These are phyloP conservation scores for Fomes fomentarius DNA, from an alignment of 1,284 basidiomycete genomes.

Conservation along the genomic window DNA sequence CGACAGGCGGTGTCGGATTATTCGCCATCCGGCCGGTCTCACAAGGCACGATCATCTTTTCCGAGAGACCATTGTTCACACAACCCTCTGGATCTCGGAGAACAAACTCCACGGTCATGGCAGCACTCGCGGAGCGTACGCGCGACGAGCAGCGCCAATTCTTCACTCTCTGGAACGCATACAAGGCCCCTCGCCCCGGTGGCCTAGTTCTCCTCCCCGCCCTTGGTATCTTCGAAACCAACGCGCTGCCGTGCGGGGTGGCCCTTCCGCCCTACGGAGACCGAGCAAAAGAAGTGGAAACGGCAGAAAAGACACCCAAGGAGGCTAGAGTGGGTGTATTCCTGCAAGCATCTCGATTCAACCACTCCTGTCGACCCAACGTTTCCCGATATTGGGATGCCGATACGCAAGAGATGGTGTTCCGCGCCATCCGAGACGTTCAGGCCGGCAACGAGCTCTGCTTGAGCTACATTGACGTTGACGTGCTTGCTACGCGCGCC, in stretches of 20 bases:
- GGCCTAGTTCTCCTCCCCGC: constrained; percentile 21
- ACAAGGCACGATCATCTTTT: constrained; percentile 27
- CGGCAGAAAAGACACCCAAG: neutral
- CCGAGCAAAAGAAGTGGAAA: neutral
- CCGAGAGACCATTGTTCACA: constrained; percentile 30
- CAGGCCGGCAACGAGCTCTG: constrained; percentile 58
- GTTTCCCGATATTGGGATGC: constrained; percentile 25
- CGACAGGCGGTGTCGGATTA: constrained; percentile 29
- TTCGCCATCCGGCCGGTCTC: constrained; percentile 26
- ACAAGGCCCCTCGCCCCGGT: constrained; percentile 13
- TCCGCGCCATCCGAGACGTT: constrained; percentile 38
- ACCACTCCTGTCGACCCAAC: constrained; percentile 33
- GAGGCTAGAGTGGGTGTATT: constrained; percentile 25
- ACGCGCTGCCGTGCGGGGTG: constrained; percentile 25
- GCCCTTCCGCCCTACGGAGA: neutral
- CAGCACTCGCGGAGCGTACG: constrained; percentile 21
- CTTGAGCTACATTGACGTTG: constrained; percentile 51
- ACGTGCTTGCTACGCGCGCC: constrained; percentile 41
- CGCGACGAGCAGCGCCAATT: constrained; percentile 29
- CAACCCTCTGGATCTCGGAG: constrained; percentile 14
- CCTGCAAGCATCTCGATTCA: constrained; percentile 27
- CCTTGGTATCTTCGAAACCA: constrained; percentile 30
- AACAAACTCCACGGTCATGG: constrained; percentile 27
- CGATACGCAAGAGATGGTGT: constrained; percentile 19
- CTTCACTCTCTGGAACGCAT: constrained; percentile 27